Conservation (phyloP, 2,329 filamentous ascomycete species). For the Aspergillus transmontanensis region DNA sequence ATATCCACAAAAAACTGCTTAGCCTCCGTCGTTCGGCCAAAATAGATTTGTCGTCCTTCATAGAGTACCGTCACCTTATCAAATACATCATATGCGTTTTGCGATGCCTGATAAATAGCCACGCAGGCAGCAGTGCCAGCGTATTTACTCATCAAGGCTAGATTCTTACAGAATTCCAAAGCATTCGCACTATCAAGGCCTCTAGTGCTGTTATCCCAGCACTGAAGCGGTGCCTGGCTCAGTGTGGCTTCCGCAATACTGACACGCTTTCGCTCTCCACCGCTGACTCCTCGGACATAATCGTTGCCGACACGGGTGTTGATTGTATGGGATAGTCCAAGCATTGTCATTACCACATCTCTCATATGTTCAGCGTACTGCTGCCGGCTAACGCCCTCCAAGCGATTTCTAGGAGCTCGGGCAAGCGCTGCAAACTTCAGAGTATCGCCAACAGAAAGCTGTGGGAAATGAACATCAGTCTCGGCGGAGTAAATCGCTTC, state of each 20-base stretch:
- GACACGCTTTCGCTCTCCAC: conserved; percentile 64
- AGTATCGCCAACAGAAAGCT: conserved; percentile 76
- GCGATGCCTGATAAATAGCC: conserved; percentile 59
- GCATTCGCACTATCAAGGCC: conserved; percentile 59
- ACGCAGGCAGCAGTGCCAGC: conserved; percentile 54
- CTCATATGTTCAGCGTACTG: conserved; percentile 48
- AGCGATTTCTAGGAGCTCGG: conserved; percentile 49
- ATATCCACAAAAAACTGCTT: conserved; percentile 65
- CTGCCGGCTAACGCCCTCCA: conserved; percentile 45
- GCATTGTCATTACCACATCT: conserved; percentile 49
- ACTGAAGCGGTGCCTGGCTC: conserved; percentile 50
- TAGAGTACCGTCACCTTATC: conserved; percentile 70
- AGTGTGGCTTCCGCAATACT: conserved; percentile 59
- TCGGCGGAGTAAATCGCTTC: conserved; percentile 88
- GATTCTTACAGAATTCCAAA: conserved; percentile 57
- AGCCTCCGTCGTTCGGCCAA: conserved; percentile 61
- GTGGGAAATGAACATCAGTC: conserved; percentile 80
- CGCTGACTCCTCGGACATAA: conserved; percentile 64
- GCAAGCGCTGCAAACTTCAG: conserved; percentile 75
- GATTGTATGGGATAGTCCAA: conserved; percentile 54
- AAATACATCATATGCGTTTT: conserved; percentile 59
- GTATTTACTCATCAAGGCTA: conserved; percentile 54
- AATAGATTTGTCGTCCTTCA: conserved; percentile 73
- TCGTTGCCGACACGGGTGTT: conserved; percentile 55
- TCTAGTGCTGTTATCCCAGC: conserved; percentile 54